These are phyloP conservation scores for Auriscalpium microsporum DNA, from an alignment of 768 basidiomycete genomes.

Conservation along the genomic window DNA sequence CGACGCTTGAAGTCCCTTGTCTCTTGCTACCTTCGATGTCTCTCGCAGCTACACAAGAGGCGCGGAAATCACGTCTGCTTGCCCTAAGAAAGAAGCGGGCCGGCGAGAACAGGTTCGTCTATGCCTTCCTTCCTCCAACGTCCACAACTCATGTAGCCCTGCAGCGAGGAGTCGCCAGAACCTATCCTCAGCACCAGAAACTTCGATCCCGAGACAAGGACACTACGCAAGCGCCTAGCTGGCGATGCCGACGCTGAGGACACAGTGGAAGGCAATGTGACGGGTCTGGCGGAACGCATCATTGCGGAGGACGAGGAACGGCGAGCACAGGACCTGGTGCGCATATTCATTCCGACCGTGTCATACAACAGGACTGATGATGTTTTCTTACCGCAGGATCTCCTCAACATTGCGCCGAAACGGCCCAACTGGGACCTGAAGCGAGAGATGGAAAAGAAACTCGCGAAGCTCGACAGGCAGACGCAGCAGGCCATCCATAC, in stretches of 20 bases:
- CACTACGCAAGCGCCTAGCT: conserved; percentile 53
- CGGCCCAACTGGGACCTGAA: conserved; percentile 95
- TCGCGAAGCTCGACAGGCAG: conserved; percentile 80
- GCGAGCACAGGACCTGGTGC: conserved; percentile 79
- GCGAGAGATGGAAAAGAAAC: conserved; percentile 85
- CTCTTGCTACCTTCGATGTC: conserved; percentile 33
- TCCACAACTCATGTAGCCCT: not conserved
- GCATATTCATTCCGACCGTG: conserved; percentile 19
- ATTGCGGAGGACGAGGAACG: conserved; percentile 81
- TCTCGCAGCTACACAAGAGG: conserved; percentile 70
- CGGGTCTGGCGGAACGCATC: conserved; percentile 77
- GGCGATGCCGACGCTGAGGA: conserved; percentile 59
- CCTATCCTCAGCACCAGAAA: conserved; percentile 65
- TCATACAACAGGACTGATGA: not conserved
- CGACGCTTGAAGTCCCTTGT: too few species aligned
- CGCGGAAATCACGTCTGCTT: conserved; percentile 71
- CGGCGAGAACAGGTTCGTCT: conserved; percentile 42
- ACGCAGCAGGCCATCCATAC: conserved; percentile 91
- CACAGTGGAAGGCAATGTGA: conserved; percentile 81
- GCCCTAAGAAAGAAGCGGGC: conserved; percentile 70
- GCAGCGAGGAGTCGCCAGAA: conserved; percentile 21
- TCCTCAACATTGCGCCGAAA: conserved; percentile 97
- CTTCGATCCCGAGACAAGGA: conserved; percentile 85
- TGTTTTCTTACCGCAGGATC: conserved; percentile 46
- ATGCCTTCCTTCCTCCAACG: not conserved